A percentile compares a stretch with the other conserved stretches of the same genome.
These are phyloP conservation scores for Butyriboletus appendiculatus DNA, from an alignment of 1,284 basidiomycete species.

Conservation along the genomic window DNA sequence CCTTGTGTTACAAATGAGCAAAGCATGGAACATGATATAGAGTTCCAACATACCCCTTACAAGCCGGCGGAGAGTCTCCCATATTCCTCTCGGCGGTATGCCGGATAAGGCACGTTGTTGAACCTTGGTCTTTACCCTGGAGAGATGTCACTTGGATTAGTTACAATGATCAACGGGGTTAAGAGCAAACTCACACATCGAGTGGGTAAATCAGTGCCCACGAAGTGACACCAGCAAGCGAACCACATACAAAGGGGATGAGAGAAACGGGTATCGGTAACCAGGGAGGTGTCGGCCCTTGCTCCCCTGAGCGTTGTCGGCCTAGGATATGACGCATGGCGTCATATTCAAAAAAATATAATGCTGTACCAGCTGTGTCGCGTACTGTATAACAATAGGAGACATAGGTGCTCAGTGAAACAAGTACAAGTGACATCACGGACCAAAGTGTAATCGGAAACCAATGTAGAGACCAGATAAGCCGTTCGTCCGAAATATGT, in stretches of 20 bases:
- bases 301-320: slow-evolving; percentile 68
- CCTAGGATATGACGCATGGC: slow-evolving; percentile 78
- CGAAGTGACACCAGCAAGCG: slow-evolving; percentile 79
- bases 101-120: slow-evolving; percentile 87
- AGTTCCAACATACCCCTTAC: slow-evolving; percentile 57
- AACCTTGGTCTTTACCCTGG: slow-evolving; percentile 89
- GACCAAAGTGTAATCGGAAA: slow-evolving; percentile 78
- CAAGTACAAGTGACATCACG: slow-evolving; percentile 27
- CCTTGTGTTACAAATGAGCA: slow-evolving; percentile 45
- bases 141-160: slow-evolving; percentile 4
- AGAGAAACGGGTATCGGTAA: slow-evolving; percentile 74
- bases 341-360: slow-evolving; percentile 90
- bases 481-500: slow-evolving; percentile 70
- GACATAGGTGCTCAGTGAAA: not conserved
- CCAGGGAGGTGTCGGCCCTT: slow-evolving; percentile 76
- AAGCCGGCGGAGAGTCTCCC: slow-evolving; percentile 75
- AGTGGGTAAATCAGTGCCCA: slow-evolving; percentile 86
- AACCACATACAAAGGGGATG: slow-evolving; percentile 85
- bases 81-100: slow-evolving; percentile 63
- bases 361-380: slow-evolving; percentile 78
- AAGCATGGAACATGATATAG: not conserved
- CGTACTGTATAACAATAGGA: slow-evolving; percentile 51
- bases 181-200: slow-evolving; percentile 62
- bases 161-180: not conserved
- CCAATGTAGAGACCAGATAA: slow-evolving; percentile 79